Conservation (phyloP, 2,329 filamentous ascomycete species). For the Alternaria burnsii region DNA sequence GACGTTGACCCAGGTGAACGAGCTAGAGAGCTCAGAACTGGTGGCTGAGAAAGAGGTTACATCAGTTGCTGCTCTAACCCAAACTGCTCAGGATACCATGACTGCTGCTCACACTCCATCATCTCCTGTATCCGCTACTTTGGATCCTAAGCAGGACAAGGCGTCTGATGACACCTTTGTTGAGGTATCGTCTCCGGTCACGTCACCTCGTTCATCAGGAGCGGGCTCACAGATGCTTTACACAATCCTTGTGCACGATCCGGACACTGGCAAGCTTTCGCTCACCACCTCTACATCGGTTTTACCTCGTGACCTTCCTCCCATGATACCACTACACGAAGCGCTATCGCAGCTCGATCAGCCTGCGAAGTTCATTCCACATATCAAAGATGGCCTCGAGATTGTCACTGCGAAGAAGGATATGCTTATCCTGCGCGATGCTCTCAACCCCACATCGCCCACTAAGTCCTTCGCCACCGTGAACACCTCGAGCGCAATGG, state of each 20-base stretch:
- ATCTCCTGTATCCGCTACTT: not conserved
- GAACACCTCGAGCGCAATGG: conserved; percentile 1
- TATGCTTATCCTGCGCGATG: conserved; percentile 42
- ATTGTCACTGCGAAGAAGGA: conserved; percentile 40
- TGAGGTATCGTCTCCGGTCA: not conserved
- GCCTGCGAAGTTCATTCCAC: conserved; percentile 43
- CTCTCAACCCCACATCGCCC: conserved; percentile 13
- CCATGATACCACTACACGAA: conserved; percentile 36
- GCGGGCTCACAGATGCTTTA: conserved; percentile 24
- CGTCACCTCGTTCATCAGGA: not conserved
- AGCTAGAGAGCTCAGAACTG: not conserved
- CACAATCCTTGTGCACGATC: conserved; percentile 40
- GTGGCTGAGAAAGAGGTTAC: not conserved
- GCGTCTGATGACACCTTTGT: not conserved
- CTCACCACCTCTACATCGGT: conserved; percentile 35
- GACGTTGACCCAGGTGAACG: not conserved
- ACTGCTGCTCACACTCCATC: not conserved
- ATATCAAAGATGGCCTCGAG: conserved; percentile 38
- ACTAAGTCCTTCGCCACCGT: conserved; percentile 20
- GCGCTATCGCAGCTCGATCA: conserved; percentile 38
- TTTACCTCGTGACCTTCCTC: conserved; percentile 24
- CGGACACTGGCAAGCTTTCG: conserved; percentile 34
- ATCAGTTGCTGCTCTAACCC: not conserved
- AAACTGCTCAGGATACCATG: not conserved
- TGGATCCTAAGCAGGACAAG: not conserved